Conservation (phyloP, 768 basidiomycete species). For the Tricholoma matsutake region DNA sequence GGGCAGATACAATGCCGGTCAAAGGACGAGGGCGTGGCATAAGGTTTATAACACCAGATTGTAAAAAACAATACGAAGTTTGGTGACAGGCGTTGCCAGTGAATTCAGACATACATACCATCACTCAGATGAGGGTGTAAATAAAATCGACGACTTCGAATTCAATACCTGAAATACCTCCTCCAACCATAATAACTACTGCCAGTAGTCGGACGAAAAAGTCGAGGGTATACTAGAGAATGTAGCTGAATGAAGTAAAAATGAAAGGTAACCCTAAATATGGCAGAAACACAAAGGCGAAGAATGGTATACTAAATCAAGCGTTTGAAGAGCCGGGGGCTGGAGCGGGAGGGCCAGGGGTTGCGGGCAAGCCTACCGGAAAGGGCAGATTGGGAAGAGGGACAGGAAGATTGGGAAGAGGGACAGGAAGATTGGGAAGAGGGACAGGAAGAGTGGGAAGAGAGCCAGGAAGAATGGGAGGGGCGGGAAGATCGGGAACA, state of each 20-base stretch:
- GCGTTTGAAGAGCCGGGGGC: not conserved
- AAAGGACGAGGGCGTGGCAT: constrained; percentile 43
- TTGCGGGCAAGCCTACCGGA: too few species aligned
- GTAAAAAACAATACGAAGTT: not conserved
- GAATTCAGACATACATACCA: not conserved
- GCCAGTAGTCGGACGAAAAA: not conserved
- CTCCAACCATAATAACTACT: not conserved
- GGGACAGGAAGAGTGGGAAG: not conserved
- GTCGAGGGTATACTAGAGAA: not conserved
- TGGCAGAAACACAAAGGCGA: not conserved
- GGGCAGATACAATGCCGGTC: constrained; percentile 32
- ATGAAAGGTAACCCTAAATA: too few species aligned
- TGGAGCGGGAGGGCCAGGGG: not conserved
- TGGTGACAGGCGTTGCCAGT: not conserved
- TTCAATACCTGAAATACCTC: not conserved
- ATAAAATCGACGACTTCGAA: too few species aligned
- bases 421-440: not conserved
- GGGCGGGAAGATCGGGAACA: not conserved
- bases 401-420: not conserved
- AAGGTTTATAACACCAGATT: not conserved
- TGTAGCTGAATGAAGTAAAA: not conserved
- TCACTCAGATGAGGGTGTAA: too few species aligned
- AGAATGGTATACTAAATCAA: not conserved
- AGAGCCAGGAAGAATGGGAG: not conserved
- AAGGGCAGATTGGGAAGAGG: not conserved